Base-by-base conservation (phyloP, 2,329 filamentous ascomycete genomes). In the Diaporthe sp. region DNA sequence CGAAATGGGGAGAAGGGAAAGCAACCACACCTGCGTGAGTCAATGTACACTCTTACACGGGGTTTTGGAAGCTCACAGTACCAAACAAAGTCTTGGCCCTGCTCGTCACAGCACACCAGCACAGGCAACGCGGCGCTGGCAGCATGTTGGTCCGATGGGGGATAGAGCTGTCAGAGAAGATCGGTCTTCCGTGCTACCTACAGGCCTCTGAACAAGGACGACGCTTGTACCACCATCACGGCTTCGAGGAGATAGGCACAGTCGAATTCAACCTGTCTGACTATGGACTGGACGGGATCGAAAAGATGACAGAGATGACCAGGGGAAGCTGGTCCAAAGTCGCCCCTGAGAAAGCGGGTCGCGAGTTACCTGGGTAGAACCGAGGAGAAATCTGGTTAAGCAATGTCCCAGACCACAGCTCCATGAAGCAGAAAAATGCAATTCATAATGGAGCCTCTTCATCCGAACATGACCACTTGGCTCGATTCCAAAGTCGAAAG, bases 191-290 rank as follows among this genome's bases (percentile, higher is more conserved):
- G 39, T 44, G 60, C 60, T 63, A 61, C 22, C 17, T 61, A 17
- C 58, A 61, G 58, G 58, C 58, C 3, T 61, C 58, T 25, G 58
- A 61, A 10, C 58, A 61, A 28, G 58, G 58, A 28, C 58, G 58
- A n/a, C 58, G 37, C 37, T 20, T 61, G n/a, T 61, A 61, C 22
- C 58, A 61, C 4, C 22, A 61, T 9, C 58, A 61, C 12, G 58
- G 58, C n/a, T 61, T 61, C 13, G 37, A 42, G 37, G 58, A 61
- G n/a, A 61, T 61, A 20, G 37, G 13, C n/a, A 61, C 37, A 15
- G 58, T 61, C 15, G 37, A 61, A 4, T 61, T 61, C n/a, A 25
- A 28, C 7, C 13, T 61, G 22, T 61, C 58, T 42, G 58, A 61
- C 8, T 42, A 42, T 61, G 58, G 58, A 10, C 13, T 61, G 13